These are phyloP conservation scores for Neurospora tetrasperma DNA, from an alignment of 495 filamentous ascomycete genomes.

Conservation along the genomic window DNA sequence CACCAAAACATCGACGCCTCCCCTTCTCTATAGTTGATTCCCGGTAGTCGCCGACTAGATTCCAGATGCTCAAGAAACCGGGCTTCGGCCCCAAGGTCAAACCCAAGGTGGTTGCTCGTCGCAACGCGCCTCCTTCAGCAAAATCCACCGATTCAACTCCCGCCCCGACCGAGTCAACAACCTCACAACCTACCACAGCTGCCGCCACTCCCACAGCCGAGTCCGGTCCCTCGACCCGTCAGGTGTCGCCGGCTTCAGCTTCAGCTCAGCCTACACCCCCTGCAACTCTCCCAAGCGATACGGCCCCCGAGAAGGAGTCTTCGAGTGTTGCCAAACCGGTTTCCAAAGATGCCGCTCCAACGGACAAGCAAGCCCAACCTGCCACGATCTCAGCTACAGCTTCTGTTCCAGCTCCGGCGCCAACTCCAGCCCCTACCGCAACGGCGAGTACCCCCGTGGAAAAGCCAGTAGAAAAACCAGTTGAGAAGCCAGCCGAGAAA, in stretches of 20 bases:
- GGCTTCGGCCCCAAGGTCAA: constrained; percentile 35
- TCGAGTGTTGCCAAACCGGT: background rate
- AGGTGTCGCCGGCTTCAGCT: background rate
- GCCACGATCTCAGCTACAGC: background rate
- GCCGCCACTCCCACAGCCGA: background rate
- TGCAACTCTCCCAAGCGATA: background rate
- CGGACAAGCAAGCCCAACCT: background rate
- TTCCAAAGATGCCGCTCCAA: background rate
- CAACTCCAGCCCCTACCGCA: background rate
- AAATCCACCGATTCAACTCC: background rate
- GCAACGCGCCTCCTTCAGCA: background rate
- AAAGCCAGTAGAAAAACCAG: background rate
- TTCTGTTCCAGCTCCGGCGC: background rate
- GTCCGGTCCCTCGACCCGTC: background rate
- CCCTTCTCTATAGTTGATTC: background rate
- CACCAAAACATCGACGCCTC: background rate
- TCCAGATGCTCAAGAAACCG: constrained; percentile 36
- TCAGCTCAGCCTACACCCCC: background rate
- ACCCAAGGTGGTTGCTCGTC: constrained; percentile 6
- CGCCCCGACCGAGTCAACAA: background rate
- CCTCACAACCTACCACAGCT: background rate
- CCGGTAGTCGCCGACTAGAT: constrained; percentile 13
- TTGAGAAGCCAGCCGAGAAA: background rate
- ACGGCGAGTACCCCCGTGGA: background rate
- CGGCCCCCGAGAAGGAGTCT: background rate